Conservation (phyloP, 2,329 filamentous ascomycete genomes). For the Epichloe uncinata region DNA sequence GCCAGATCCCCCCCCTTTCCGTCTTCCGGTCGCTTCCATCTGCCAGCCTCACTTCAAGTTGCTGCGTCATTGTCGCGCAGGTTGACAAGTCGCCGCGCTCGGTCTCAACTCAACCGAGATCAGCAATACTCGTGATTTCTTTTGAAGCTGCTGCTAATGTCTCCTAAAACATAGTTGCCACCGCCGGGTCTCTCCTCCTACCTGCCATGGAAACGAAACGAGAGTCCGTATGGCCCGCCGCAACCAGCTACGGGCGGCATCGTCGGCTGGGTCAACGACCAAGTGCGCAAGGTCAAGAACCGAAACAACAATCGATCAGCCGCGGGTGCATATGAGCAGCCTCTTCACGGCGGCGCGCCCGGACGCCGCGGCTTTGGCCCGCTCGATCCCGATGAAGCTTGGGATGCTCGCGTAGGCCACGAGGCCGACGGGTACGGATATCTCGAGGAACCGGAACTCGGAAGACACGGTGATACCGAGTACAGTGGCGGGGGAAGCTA, state of each 20-base stretch:
- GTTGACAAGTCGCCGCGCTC: too few relatives aligned
- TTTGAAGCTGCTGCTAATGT: not conserved
- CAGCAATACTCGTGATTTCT: too few relatives aligned
- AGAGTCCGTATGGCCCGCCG: conserved; percentile 35
- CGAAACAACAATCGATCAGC: conserved; percentile 53
- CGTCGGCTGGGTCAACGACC: conserved; percentile 59
- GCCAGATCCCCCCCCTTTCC: not conserved
- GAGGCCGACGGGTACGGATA: conserved; percentile 58
- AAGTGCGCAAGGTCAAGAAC: conserved; percentile 49
- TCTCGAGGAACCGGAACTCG: conserved; percentile 67
- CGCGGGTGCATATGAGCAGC: conserved; percentile 59
- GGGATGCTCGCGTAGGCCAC: conserved; percentile 67
- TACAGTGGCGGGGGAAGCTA: conserved; percentile 29
- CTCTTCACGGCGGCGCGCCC: conserved; percentile 27
- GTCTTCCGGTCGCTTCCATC: not conserved
- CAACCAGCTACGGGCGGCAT: conserved; percentile 48
- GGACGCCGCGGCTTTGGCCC: conserved; percentile 48
- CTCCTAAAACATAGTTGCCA: conserved; percentile 40
- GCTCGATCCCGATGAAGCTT: conserved; percentile 73
- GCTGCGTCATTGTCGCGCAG: too few relatives aligned
- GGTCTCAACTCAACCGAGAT: too few relatives aligned
- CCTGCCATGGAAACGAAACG: conserved; percentile 52
- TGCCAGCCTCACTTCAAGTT: too few relatives aligned
- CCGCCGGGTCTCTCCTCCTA: conserved; percentile 54
- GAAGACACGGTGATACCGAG: conserved; percentile 25